phyloP scores from a whole-genome alignment of 2,329 filamentous ascomycete genomes.

The Phyllachora maydis region DNA sequence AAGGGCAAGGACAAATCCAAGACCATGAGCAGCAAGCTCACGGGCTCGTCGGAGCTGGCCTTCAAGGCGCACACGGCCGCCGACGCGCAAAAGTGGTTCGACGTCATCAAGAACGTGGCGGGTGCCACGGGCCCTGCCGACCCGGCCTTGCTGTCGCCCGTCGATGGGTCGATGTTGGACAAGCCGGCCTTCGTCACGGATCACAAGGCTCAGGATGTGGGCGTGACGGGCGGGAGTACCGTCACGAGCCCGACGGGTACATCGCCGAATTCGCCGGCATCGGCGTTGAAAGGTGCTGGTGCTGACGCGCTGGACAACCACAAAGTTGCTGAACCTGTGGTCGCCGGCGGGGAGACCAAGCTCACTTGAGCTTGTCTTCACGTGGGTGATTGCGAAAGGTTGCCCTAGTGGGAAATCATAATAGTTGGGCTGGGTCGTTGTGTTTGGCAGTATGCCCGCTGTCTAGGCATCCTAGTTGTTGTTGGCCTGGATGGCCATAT shows the following conservation, averaged over 20 bases:
- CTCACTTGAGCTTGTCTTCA: too few relatives aligned
- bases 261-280: slow-evolving; percentile 1
- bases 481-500: too few relatives aligned
- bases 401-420: too few relatives aligned
- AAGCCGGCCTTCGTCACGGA: slow-evolving; percentile 6
- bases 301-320: too few relatives aligned
- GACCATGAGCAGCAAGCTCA: slow-evolving; percentile 61
- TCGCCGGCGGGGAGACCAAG: too few relatives aligned
- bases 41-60: slow-evolving; percentile 55
- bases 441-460: too few relatives aligned
- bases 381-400: too few relatives aligned
- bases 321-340: too few relatives aligned
- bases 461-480: too few relatives aligned
- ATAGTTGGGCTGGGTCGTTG: too few relatives aligned
- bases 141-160: slow-evolving; percentile 12
- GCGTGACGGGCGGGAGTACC: slow-evolving; percentile 4
- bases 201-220: slow-evolving; percentile 20
- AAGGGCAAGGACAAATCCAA: slow-evolving; percentile 86
- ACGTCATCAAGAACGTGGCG: slow-evolving; percentile 42
- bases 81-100: slow-evolving; percentile 74
- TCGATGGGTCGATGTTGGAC: slow-evolving; percentile 6
- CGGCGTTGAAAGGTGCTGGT: too few relatives aligned
- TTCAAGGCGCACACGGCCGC: slow-evolving; percentile 74
- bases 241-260: slow-evolving; percentile 4
- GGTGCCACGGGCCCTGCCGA: slow-evolving; percentile 23